Evolutionary conservation across 148 eudicot genomes (phyloP).

Genomic region (Heliosperma pusillum): DNA sequence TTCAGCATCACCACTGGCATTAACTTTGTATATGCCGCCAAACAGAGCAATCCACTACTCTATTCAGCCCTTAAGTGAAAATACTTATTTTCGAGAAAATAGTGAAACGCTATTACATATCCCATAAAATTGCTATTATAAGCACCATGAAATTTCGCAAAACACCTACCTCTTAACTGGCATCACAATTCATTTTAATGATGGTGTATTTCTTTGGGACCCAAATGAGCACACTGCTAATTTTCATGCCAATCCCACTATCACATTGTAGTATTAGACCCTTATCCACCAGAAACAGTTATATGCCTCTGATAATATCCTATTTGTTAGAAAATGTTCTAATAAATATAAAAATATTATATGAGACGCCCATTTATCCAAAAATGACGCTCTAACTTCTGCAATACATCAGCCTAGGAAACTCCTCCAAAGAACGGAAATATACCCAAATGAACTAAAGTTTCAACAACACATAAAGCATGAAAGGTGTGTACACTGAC

Average conservation of each 20-base stretch:
- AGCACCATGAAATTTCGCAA: neutral
- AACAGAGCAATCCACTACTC: neutral
- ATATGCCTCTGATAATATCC: slow-evolving; percentile 3
- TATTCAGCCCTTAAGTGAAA: too few relatives aligned
- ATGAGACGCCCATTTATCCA: neutral
- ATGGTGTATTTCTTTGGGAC: neutral
- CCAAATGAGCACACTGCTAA: neutral
- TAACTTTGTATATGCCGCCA: neutral
- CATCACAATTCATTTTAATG: neutral
- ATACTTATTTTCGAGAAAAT: too few relatives aligned
- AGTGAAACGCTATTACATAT: neutral
- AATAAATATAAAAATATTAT: neutral
- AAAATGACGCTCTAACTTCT: slow-evolving; percentile 4
- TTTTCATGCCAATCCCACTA: neutral
- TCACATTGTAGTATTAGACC: neutral
- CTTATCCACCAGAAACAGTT: neutral
- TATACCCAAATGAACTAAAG: neutral
- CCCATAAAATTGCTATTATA: neutral
- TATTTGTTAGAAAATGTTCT: neutral
- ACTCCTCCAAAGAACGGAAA: neutral
- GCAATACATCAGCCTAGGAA: slow-evolving; percentile 1
- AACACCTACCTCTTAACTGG: neutral
- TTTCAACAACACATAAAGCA: neutral
- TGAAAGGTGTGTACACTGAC: slow-evolving; percentile 1
- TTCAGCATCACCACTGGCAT: slow-evolving; percentile 2